phyloP scores from a whole-genome alignment of 192 early-diverging fungal genomes.

The Allomyces arbusculus region DNA sequence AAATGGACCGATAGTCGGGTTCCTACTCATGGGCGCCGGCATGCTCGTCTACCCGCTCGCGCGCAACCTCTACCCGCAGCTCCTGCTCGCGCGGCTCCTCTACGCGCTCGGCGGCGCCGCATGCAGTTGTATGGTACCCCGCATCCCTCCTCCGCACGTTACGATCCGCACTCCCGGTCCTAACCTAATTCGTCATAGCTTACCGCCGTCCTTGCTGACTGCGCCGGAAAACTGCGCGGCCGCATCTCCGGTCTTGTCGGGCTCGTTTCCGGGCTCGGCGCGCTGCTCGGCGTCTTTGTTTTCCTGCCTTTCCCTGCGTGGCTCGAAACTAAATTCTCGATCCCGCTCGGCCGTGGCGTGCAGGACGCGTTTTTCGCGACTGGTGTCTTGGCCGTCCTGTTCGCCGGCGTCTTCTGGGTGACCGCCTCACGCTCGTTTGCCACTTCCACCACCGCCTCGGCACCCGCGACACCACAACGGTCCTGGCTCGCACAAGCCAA shows the following conservation, averaged over 20 bases:
- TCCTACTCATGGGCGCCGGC: constrained; percentile 26
- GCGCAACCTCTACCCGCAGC: constrained; percentile 28
- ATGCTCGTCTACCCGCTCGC: constrained; percentile 28
- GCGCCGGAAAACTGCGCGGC: constrained; percentile 24
- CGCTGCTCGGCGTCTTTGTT: constrained; percentile 24
- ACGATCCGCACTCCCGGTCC: no score
- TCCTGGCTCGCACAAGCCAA: neutral
- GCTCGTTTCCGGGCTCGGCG: constrained; percentile 35
- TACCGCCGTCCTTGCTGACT: constrained; percentile 39
- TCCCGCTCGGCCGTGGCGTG: constrained; percentile 9
- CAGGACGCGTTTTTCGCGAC: constrained; percentile 9
- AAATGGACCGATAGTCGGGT: constrained; percentile 20
- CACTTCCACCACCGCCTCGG: neutral
- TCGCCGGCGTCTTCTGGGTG: constrained; percentile 13
- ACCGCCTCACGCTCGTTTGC: constrained; percentile 1
- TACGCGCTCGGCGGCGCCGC: constrained; percentile 49
- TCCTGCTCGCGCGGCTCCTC: constrained; percentile 35
- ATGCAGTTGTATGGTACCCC: constrained; percentile 27
- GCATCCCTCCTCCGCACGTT: no score
- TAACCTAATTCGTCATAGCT: no score
- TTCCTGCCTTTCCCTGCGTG: constrained; percentile 16
- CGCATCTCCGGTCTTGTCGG: constrained; percentile 35
- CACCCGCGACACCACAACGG: neutral
- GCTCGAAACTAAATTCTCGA: constrained; percentile 1
- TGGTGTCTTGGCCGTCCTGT: constrained; percentile 12